These are phyloP conservation scores for Gaultheria prostrata DNA, from an alignment of 148 eudicot species.

Conservation along the genomic window DNA sequence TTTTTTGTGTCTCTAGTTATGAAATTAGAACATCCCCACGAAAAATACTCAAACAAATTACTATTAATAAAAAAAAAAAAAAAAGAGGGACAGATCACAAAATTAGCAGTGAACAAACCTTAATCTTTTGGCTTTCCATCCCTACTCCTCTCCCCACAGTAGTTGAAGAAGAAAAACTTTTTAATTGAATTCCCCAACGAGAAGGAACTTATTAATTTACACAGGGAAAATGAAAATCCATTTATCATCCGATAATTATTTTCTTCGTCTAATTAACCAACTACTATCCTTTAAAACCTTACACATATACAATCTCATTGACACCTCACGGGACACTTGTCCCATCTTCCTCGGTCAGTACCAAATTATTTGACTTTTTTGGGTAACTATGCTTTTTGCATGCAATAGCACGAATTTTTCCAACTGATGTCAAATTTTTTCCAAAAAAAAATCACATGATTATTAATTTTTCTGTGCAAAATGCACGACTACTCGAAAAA, in stretches of 20 bases:
- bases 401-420: too few relatives aligned
- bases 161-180: neutral
- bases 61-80: neutral
- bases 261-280: neutral
- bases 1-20: neutral
- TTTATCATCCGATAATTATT: neutral
- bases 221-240: neutral
- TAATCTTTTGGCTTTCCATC: neutral
- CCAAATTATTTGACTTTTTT: too few relatives aligned
- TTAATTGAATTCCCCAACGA: neutral
- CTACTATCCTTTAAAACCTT: neutral
- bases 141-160: neutral
- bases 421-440: too few relatives aligned
- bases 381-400: too few relatives aligned
- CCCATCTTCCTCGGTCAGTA: neutral
- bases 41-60: neutral
- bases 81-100: neutral
- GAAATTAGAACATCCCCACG: neutral
- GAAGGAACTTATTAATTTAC: too few relatives aligned
- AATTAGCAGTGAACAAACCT: neutral
- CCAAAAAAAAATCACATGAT: too few relatives aligned
- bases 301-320: neutral
- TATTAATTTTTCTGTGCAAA: too few relatives aligned
- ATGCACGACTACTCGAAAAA: too few relatives aligned
- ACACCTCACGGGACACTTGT: neutral